Percentiles rank a stretch among this genome's conserved stretches.
phyloP scores from a whole-genome alignment of 1,284 basidiomycete genomes.

The Irpex lacteus region DNA sequence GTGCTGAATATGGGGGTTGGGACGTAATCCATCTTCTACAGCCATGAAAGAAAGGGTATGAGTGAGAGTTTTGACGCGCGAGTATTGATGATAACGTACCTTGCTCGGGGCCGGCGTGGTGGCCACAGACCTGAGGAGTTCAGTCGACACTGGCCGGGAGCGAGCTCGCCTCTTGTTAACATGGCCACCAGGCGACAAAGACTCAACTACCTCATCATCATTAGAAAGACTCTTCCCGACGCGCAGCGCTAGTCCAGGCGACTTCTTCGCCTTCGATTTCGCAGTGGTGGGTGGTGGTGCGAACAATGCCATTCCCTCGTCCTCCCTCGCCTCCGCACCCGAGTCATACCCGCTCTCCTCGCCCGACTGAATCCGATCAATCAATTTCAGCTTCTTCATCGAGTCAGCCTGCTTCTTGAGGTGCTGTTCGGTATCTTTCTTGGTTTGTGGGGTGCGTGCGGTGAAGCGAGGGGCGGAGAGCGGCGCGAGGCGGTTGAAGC shows the following conservation, averaged over 20 bases:
- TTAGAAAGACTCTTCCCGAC: constrained; percentile 18
- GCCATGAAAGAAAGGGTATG: neutral
- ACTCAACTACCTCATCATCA: constrained; percentile 56
- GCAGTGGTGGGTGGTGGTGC: constrained; percentile 32
- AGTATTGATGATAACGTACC: constrained; percentile 8
- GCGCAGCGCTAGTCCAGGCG: constrained; percentile 18
- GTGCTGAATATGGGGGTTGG: constrained; percentile 21
- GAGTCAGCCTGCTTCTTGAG: constrained; percentile 63
- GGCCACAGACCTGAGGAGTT: constrained; percentile 49
- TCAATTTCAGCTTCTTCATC: constrained; percentile 60
- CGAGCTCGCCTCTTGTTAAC: constrained; percentile 68
- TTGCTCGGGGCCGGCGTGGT: constrained; percentile 29
- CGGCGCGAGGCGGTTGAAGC: constrained; percentile 63
- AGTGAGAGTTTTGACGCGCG: neutral
- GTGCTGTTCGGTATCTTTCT: constrained; percentile 61
- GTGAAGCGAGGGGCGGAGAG: constrained; percentile 58
- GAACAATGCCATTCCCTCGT: constrained; percentile 14
- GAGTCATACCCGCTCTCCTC: constrained; percentile 50
- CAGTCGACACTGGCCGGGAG: constrained; percentile 63
- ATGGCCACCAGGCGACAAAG: constrained; percentile 71
- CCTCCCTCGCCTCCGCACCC: constrained; percentile 40
- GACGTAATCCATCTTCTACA: constrained; percentile 11
- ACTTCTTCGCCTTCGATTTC: constrained; percentile 26
- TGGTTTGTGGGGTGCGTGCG: constrained; percentile 51
- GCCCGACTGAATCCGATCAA: constrained; percentile 46